Evolutionary conservation across 345 rosid genomes (phyloP), one percentile per base, ranked within the genome.

Genomic region (Cardamine resedifolia): DNA sequence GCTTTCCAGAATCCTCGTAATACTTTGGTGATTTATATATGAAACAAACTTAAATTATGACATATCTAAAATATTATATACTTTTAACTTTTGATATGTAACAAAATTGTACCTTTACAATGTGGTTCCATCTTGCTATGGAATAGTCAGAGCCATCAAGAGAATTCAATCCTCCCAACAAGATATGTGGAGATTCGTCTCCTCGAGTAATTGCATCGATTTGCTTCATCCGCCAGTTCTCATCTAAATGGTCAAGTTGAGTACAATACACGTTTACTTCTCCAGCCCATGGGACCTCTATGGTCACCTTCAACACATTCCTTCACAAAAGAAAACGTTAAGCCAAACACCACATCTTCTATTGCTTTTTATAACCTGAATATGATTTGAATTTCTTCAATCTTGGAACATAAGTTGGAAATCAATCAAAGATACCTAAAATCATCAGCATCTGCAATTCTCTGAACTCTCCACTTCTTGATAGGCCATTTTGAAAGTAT

Each of bases 141-240:
- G 98, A 87, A 85, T 89, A 94, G 79, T 91, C 98, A 43, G 96
- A 84, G 57, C 81, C 86, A 18, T 85, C 83, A 21, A 94, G 79
- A 23, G 97, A 85, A 67, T 94, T 94, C 63, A 91, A 65, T 44
- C 97, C 96, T 41, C 98, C 98, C 4, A 91, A 77, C 16, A 94
- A 64, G 75, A 94, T 74, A 74, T 94, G 89, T 0, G 97, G 87
- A 73, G 90, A 77, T 47, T 82, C 80, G 27, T 82, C 86, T 47
- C 85, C 83, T 64, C 77, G 84, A 11, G 80, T 85, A 43, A 94
- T 84, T 19, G 97, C 88, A 39, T 78, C 83, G 6, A 93, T 85
- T 80, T 94, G 98, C 73, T 81, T 89, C 96, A 91, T 84, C 73
- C 97, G 76, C 98, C 98, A 94, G n/a, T 83, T 81, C 76, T 94